These are phyloP conservation scores for Pythium aristosporum DNA, from an alignment of 352 stramenopile species.

Conservation along the genomic window DNA sequence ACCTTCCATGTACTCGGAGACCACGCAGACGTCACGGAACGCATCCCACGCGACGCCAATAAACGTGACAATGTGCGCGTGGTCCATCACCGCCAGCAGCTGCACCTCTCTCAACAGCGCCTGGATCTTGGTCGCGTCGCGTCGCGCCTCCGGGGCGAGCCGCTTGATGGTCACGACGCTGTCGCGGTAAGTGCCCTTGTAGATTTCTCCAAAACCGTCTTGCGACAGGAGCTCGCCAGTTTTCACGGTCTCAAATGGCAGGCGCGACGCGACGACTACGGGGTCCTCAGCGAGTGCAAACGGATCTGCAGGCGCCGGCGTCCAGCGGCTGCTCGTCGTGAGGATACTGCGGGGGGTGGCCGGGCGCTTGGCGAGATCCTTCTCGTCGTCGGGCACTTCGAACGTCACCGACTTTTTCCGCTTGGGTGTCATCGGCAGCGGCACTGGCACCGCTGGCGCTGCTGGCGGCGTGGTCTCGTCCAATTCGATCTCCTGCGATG, in stretches of 20 bases:
- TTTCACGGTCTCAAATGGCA: conserved; percentile 22
- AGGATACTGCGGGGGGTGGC: neutral
- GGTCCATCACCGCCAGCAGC: conserved; percentile 29
- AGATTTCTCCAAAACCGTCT: conserved; percentile 59
- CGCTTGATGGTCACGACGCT: conserved; percentile 48
- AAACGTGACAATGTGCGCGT: conserved; percentile 45
- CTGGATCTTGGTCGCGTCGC: conserved; percentile 10
- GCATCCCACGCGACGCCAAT: conserved; percentile 53
- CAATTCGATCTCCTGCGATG: neutral
- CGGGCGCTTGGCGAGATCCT: neutral
- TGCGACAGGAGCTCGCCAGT: conserved; percentile 3
- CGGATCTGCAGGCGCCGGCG: neutral
- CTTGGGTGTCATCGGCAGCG: neutral
- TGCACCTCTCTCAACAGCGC: conserved; percentile 28
- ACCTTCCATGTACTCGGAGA: conserved; percentile 36
- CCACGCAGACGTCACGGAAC: conserved; percentile 41
- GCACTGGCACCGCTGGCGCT: no score
- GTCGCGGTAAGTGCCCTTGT: conserved; percentile 37
- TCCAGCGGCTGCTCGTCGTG: neutral
- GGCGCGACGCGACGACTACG: conserved; percentile 5
- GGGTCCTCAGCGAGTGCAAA: conserved; percentile 9
- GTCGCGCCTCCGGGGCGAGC: conserved; percentile 32
- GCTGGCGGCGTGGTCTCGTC: neutral
- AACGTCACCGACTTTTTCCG: conserved; percentile 8
- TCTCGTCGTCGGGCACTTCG: neutral